Evolutionary conservation across 2,329 filamentous ascomycete species (phyloP), one percentile per base, ranked within the genome.

Genomic region (Sphaerulina populicola): DNA sequence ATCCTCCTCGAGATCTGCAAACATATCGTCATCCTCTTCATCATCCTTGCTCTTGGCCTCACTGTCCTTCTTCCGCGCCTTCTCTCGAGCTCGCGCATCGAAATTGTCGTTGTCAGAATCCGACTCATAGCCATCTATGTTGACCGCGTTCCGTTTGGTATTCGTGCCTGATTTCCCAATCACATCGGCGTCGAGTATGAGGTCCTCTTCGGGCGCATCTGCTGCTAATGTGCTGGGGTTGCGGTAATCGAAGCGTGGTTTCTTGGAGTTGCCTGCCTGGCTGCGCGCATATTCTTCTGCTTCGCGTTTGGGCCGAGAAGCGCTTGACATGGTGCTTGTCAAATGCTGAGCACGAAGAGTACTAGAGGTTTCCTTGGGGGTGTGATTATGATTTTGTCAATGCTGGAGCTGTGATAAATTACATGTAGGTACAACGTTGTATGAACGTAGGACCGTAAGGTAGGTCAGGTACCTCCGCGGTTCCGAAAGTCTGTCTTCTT

Each of bases 121-220:
- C 8, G 86, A 93, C 61, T 97, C 91, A 71, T 97, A 98, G 45
- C 93, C 93, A 64, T 97, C 93, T 37, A 98, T 82, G 64, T 97
- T 96, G 49, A 98, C 87, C 0, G 91, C 93, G 60, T 91, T 91
- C 56, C 93, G 87, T 68, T 95, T 95, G 0, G 88, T 87, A 37
- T 82, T 79, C 30, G 80, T 78, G 1, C 80, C 80, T 14, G 81
- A 77, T 47, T 78, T 78, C 12, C 90, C 89, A 58, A 97, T 96
- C 36, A 96, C 90, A 65, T 97, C 93, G 18, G 90, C 88, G 45
- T 94, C 88, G 7, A 98, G 79, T 27, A 91, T 79, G 0, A 81
- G 80, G 39, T 63, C 61, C 40, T 86, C 82, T 57, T 87, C 85
- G 2, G 79, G 78, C 1, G 82, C 85, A 66, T 94, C 88, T 1